These are phyloP conservation scores for Dactylis glomerata DNA, from an alignment of 176 grass and related monocot genomes.

Conservation along the genomic window DNA sequence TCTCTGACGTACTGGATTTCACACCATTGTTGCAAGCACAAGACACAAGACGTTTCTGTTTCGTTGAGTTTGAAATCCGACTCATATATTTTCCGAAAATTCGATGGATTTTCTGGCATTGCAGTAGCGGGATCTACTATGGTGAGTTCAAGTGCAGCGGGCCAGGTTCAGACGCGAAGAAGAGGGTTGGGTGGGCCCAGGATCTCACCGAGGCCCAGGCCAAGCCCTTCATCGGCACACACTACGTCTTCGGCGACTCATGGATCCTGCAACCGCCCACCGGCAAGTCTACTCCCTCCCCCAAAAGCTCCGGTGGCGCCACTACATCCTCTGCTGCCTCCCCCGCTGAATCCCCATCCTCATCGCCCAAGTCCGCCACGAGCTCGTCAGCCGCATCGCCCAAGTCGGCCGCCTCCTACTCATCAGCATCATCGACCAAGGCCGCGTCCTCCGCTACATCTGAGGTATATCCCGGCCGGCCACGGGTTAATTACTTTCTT, in stretches of 20 bases:
- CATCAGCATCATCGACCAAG: background rate
- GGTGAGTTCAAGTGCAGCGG: slow-evolving; percentile 52
- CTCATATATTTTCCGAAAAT: no score
- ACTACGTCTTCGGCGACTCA: slow-evolving; percentile 37
- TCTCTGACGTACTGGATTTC: no score
- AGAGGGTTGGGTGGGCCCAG: slow-evolving; percentile 33
- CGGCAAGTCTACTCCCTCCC: background rate
- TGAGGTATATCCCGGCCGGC: background rate
- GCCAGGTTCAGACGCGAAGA: slow-evolving; percentile 8
- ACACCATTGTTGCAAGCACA: no score
- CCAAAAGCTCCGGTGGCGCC: background rate
- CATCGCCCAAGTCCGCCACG: background rate
- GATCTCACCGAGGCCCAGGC: slow-evolving; percentile 38
- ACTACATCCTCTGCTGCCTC: background rate
- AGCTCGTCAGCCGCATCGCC: background rate
- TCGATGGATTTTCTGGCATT: no score
- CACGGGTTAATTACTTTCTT: background rate
- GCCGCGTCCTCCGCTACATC: background rate
- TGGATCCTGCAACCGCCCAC: slow-evolving; percentile 37
- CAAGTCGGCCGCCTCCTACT: background rate
- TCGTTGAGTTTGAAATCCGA: no score
- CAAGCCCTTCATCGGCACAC: slow-evolving; percentile 33
- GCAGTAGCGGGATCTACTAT: slow-evolving; percentile 46
- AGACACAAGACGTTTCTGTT: no score
- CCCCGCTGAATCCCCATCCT: background rate